A percentile compares a stretch with the other conserved stretches of the same genome.
Evolutionary conservation across 2,329 filamentous ascomycete genomes (phyloP).

Genomic region (Tolypocladium nubicola): DNA sequence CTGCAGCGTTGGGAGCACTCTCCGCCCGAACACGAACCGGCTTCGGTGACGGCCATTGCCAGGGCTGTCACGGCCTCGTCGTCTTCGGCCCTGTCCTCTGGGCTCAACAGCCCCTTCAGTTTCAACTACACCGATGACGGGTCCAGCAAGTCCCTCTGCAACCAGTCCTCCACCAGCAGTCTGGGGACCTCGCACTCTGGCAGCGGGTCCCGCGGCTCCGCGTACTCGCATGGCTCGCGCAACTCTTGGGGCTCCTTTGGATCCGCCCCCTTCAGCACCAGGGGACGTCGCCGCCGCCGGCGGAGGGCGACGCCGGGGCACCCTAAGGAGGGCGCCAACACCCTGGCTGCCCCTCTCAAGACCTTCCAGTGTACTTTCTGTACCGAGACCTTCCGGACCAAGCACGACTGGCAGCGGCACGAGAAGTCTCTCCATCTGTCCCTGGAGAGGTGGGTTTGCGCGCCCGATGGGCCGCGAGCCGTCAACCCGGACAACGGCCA

Average conservation of each 20-base stretch:
- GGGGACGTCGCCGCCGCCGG: slow-evolving; percentile 39
- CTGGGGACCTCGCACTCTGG: slow-evolving; percentile 51
- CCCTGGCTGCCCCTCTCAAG: slow-evolving; percentile 34
- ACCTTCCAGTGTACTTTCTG: slow-evolving; percentile 60
- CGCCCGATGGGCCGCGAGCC: slow-evolving; percentile 43
- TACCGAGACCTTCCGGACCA: slow-evolving; percentile 56
- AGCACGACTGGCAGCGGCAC: slow-evolving; percentile 61
- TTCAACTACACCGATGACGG: slow-evolving; percentile 51
- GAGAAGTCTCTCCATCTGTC: slow-evolving; percentile 58
- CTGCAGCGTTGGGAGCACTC: slow-evolving; percentile 50
- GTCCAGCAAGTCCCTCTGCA: slow-evolving; percentile 45
- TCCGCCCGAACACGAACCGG: slow-evolving; percentile 49
- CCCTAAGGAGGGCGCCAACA: slow-evolving; percentile 20
- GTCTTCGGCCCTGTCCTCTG: slow-evolving; percentile 40
- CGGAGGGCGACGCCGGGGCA: slow-evolving; percentile 28
- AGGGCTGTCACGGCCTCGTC: slow-evolving; percentile 44
- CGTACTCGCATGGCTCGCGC: slow-evolving; percentile 46
- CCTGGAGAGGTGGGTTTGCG: slow-evolving; percentile 55
- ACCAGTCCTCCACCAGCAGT: slow-evolving; percentile 50
- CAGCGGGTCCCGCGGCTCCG: slow-evolving; percentile 46
- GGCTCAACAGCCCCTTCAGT: slow-evolving; percentile 46
- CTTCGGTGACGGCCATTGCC: slow-evolving; percentile 47
- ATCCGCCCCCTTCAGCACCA: slow-evolving; percentile 29
- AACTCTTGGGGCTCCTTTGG: slow-evolving; percentile 44
- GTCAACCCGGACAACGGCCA: slow-evolving; percentile 50